Percentiles rank a stretch among this genome's conserved stretches.
phyloP scores from a whole-genome alignment of 371 early-diverging fungal species.

The Scutellospora calospora region DNA sequence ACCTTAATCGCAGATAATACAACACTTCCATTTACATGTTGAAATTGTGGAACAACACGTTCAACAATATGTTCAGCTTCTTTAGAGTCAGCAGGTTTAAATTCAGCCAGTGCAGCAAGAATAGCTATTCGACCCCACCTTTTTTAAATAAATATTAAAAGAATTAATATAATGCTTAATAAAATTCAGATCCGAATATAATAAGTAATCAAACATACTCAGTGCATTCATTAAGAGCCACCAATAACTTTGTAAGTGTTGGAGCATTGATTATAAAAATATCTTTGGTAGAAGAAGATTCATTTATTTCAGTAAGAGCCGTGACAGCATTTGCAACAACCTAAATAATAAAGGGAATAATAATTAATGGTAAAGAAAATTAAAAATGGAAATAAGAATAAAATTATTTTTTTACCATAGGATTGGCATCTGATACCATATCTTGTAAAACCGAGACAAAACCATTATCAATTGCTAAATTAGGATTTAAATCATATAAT shows the following conservation, averaged over 20 bases:
- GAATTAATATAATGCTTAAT: not conserved
- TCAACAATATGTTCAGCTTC: slow-evolving; percentile 92
- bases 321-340: slow-evolving; percentile 95
- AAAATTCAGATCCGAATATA: slow-evolving; percentile 12
- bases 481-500: slow-evolving; percentile 83
- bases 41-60: slow-evolving; percentile 87
- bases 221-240: slow-evolving; percentile 94
- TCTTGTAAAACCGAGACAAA: slow-evolving; percentile 87
- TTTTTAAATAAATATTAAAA: not conserved
- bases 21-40: slow-evolving; percentile 94
- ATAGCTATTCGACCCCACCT: slow-evolving; percentile 98
- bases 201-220: slow-evolving; percentile 66
- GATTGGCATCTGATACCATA: slow-evolving; percentile 92
- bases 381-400: slow-evolving; percentile 1
- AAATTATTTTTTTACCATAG: slow-evolving; percentile 72
- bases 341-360: slow-evolving; percentile 51
- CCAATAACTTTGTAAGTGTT: slow-evolving; percentile 84
- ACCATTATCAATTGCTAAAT: slow-evolving; percentile 80
- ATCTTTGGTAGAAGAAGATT: slow-evolving; percentile 74
- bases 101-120: slow-evolving; percentile 84
- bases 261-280: slow-evolving; percentile 76
- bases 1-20: slow-evolving; percentile 85
- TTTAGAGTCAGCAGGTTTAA: slow-evolving; percentile 69
- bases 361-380: not conserved
- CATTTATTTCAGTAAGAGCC: slow-evolving; percentile 90